Evolutionary conservation across 257 asterid genomes (phyloP).

Genomic region (Nyctanthes arbortristis): DNA sequence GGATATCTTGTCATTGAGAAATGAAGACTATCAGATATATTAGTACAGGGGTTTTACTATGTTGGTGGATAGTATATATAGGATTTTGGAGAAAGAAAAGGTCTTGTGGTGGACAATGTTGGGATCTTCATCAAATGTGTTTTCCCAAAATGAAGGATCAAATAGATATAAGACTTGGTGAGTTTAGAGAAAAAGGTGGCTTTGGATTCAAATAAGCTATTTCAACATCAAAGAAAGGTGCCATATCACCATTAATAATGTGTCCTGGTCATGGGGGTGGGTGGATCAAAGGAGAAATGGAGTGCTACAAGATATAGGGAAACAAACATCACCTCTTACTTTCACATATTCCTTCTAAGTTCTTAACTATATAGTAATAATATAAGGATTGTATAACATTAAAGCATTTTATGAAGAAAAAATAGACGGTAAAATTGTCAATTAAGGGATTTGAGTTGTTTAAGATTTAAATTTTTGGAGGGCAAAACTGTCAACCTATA

Average conservation of each 20-base stretch:
- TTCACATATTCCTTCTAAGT: neutral
- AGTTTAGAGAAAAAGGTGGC: neutral
- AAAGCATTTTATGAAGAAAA: no score
- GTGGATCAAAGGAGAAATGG: constrained; percentile 3
- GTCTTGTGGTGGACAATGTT: constrained; percentile 3
- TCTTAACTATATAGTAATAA: no score
- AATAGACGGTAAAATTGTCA: no score
- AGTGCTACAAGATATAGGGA: constrained; percentile 7
- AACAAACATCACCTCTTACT: neutral
- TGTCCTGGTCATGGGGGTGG: constrained; percentile 18
- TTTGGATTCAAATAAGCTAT: constrained; percentile 1
- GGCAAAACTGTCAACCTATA: no score
- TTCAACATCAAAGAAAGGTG: constrained; percentile 19
- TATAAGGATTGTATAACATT: no score
- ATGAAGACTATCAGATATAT: neutral
- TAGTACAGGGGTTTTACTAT: neutral
- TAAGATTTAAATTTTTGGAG: no score
- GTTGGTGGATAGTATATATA: constrained; percentile 3
- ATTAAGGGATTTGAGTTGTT: no score
- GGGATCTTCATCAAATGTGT: neutral
- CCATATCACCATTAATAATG: neutral
- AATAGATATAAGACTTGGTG: neutral
- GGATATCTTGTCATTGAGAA: neutral
- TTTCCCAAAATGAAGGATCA: constrained; percentile 11
- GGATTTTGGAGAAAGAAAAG: neutral